Base-by-base conservation (phyloP, 345 rosid genomes). In the Iberis pinnata region DNA sequence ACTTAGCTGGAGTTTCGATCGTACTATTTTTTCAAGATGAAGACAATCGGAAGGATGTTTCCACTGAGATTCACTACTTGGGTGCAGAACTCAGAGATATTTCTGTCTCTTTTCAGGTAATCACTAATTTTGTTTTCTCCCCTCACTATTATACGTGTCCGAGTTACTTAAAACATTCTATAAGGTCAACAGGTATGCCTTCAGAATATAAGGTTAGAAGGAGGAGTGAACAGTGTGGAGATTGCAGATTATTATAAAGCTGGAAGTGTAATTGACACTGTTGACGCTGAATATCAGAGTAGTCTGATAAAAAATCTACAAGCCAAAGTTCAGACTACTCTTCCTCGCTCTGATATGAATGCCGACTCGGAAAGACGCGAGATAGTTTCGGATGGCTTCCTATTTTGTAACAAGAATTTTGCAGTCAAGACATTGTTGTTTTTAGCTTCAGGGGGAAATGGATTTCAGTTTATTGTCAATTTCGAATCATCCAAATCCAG, bases 171-270 rank as follows among this genome's bases (percentile, higher is more conserved):
- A 63, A 59, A 58, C 48, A 48, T 71, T 66, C 33, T 60, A 57
- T 58, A 75, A 69, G 73, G 52, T 76, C 47, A 71, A 76, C 89
- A 92, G 98, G 85, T 88, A 55, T 65, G 67, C 60, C 86, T 88
- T 76, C 88, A 50, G 70, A 73, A 76, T 54, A 55, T 76, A 74
- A 80, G 76, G 65, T 59, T 85, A 55, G 78, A 81, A 63, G 98
- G 93, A 73, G 70, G 70, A 58, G 65, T 83, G 63, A 74, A 63
- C 65, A 60, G 61, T 53, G 26, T 92, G 49, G 95, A 85, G 74
- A 73, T 83, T 32, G 73, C 80, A 44, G 82, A 88, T 16, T 88
- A 69, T 65, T 54, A 70, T 18, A 58, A 58, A 63, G 46, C 43
- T 22, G 64, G 40, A 53, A 70, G 44, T 64, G 70, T 56, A 64